Conservation (phyloP, 257 asterid genomes). For the Capsicum pubescens region DNA sequence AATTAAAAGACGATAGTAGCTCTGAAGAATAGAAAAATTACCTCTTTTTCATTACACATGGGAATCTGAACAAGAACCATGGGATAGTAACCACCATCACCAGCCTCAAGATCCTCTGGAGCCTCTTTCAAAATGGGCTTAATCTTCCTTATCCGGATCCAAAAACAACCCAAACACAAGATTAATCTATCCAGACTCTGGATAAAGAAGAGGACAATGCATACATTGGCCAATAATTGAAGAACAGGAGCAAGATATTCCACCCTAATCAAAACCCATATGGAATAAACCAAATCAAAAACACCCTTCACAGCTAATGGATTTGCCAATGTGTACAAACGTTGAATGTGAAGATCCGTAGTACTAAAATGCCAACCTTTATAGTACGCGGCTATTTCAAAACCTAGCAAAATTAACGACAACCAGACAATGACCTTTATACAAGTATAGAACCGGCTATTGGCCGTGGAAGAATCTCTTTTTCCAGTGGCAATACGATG, state of each 20-base stretch:
- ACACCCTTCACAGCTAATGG: slow-evolving; percentile 59
- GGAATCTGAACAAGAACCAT: slow-evolving; percentile 99
- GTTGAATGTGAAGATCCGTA: slow-evolving; percentile 60
- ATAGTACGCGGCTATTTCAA: slow-evolving; percentile 76
- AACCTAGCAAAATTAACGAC: slow-evolving; percentile 60
- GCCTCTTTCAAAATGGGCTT: slow-evolving; percentile 66
- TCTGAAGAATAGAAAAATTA: slow-evolving; percentile 20
- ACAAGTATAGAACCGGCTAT: slow-evolving; percentile 59
- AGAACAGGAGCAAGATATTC: slow-evolving; percentile 90
- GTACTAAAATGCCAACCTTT: slow-evolving; percentile 88
- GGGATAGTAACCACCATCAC: slow-evolving; percentile 75
- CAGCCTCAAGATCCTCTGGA: slow-evolving; percentile 70
- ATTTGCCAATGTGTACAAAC: slow-evolving; percentile 49
- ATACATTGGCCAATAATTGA: slow-evolving; percentile 71
- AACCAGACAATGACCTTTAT: slow-evolving; percentile 65
- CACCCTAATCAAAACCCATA: slow-evolving; percentile 81
- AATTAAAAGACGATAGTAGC: too few species aligned
- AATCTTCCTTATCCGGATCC: slow-evolving; percentile 67
- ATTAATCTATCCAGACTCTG: slow-evolving; percentile 88
- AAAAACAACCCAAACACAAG: slow-evolving; percentile 84
- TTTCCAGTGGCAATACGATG: slow-evolving; percentile 81
- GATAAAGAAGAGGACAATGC: slow-evolving; percentile 68
- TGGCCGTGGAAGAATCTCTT: slow-evolving; percentile 69
- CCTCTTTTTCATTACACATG: slow-evolving; percentile 99
- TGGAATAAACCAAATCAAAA: slow-evolving; percentile 63